phyloP scores from a whole-genome alignment of 176 grass and related monocot genomes.

The Musa beccarii region DNA sequence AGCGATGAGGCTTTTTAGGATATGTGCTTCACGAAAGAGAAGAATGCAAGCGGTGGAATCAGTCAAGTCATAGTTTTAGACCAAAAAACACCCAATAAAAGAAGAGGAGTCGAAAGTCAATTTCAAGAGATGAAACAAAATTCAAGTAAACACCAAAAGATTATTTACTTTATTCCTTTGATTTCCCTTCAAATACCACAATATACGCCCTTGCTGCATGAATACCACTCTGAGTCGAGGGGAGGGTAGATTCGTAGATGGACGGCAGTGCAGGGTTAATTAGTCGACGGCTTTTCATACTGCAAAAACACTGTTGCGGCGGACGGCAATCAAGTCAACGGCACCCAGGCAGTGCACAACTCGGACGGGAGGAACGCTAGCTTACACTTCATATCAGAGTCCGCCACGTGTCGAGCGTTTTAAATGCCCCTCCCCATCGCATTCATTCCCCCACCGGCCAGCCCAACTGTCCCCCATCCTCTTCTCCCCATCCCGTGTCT shows the following conservation, averaged over 20 bases:
- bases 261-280: background rate
- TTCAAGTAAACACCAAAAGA: too few relatives aligned
- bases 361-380: background rate
- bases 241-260: background rate
- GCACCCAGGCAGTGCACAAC: background rate
- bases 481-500: background rate
- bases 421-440: background rate
- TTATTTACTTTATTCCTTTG: background rate
- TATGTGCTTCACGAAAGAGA: too few relatives aligned
- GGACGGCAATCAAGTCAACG: background rate
- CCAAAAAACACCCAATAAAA: too few relatives aligned
- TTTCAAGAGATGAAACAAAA: too few relatives aligned
- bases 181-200: background rate
- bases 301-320: background rate
- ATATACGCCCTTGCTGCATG: too few relatives aligned
- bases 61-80: too few relatives aligned
- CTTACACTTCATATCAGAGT: background rate
- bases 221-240: background rate
- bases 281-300: background rate
- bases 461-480: background rate
- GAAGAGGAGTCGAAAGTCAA: too few relatives aligned
- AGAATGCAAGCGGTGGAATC: too few relatives aligned
- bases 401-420: background rate
- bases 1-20: background rate
- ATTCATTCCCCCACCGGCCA: constrained; percentile 5